These are phyloP conservation scores for Trichophyton benhamiae DNA, from an alignment of 2,329 filamentous ascomycete species.

Conservation along the genomic window DNA sequence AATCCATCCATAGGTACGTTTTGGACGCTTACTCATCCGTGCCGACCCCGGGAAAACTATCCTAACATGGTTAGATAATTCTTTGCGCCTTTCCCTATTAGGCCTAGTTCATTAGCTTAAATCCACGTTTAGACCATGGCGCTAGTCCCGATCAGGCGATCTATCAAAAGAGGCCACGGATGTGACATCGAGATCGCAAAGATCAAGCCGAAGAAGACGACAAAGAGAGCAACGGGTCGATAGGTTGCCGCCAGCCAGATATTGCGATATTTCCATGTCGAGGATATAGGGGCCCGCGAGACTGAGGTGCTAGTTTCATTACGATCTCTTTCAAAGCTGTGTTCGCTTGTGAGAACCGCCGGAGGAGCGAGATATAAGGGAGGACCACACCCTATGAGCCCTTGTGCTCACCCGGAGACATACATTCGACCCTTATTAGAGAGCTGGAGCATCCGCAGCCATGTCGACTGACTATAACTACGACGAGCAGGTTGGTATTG, in stretches of 20 bases:
- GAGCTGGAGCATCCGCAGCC: constrained; percentile 2
- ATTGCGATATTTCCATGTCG: neutral
- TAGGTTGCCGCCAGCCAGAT: neutral
- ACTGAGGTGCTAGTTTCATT: neutral
- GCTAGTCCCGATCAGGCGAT: neutral
- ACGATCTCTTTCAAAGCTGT: neutral
- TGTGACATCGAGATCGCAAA: neutral
- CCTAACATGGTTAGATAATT: neutral
- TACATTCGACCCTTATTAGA: neutral
- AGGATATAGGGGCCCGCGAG: neutral
- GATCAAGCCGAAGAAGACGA: neutral
- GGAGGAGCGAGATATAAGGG: neutral
- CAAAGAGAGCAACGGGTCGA: too few species aligned
- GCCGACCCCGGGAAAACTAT: neutral
- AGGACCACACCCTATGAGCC: neutral
- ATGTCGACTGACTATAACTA: constrained; percentile 92
- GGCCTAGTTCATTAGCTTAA: neutral
- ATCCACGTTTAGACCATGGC: neutral
- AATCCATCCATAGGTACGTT: too few species aligned
- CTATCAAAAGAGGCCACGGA: constrained; percentile 4
- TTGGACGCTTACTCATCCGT: neutral
- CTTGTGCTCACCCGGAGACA: neutral
- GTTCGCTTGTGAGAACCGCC: neutral
- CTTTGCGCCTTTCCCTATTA: neutral
- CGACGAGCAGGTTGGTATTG: constrained; percentile 62